Evolutionary conservation across 495 filamentous ascomycete genomes (phyloP).

Genomic region (Lichenothelia convexa): DNA sequence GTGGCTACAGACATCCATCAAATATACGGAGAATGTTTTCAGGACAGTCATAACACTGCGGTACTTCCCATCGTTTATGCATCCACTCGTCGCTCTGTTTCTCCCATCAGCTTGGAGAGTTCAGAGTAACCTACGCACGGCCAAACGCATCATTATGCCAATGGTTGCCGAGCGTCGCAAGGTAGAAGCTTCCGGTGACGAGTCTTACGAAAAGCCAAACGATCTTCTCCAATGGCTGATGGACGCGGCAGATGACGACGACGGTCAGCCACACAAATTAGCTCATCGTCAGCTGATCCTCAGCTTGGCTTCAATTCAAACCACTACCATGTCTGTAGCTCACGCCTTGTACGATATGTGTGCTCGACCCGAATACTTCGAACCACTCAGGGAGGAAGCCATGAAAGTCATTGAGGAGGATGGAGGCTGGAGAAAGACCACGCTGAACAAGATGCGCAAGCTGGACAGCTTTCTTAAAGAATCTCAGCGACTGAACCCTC

Average conservation of each 20-base stretch:
- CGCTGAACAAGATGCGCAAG: constrained; percentile 26
- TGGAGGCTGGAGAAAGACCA: constrained; percentile 21
- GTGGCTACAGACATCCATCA: too few species aligned
- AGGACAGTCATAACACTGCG: too few species aligned
- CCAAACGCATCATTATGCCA: too few species aligned
- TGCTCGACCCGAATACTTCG: constrained; percentile 26
- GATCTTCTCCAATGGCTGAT: not conserved
- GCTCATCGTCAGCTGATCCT: not conserved
- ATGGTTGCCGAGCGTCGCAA: too few species aligned
- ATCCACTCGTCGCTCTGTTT: too few species aligned
- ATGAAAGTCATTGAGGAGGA: constrained; percentile 20
- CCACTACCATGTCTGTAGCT: constrained; percentile 1
- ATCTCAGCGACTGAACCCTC: constrained; percentile 25
- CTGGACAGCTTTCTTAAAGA: constrained; percentile 40
- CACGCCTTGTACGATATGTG: constrained; percentile 27
- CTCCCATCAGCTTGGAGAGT: too few species aligned
- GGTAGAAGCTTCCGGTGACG: too few species aligned
- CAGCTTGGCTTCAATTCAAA: constrained; percentile 4
- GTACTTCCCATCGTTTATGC: too few species aligned
- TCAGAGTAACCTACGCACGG: too few species aligned
- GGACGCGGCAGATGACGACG: not conserved
- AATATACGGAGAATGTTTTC: too few species aligned
- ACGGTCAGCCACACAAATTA: not conserved
- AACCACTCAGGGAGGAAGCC: constrained; percentile 35
- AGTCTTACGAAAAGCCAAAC: not conserved